Evolutionary conservation across 495 filamentous ascomycete genomes (phyloP).

Genomic region (Lophiostoma macrostomum): DNA sequence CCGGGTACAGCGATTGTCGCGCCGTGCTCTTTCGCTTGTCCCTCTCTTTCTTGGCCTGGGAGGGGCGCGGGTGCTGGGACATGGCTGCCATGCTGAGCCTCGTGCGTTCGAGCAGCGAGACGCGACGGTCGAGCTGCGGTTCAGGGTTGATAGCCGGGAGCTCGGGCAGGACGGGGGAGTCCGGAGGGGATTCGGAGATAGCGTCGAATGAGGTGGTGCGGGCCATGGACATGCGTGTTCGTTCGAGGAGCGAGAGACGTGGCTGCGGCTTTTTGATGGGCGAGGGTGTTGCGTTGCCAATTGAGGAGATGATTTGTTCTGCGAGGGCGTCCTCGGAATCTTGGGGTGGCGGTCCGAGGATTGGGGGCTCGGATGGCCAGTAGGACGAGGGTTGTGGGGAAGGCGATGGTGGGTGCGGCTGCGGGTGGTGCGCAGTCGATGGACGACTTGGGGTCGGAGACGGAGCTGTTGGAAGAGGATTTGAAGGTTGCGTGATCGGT

Average conservation of each 20-base stretch:
- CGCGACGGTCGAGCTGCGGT: slow-evolving; percentile 7
- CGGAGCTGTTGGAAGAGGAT: slow-evolving; percentile 2
- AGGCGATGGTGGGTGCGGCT: background rate
- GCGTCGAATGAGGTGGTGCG: slow-evolving; percentile 27
- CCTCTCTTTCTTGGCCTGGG: background rate
- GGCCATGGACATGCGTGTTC: slow-evolving; percentile 47
- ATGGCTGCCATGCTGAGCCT: slow-evolving; percentile 73
- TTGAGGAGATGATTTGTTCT: slow-evolving; percentile 39
- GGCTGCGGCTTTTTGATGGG: slow-evolving; percentile 36
- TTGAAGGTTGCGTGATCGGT: background rate
- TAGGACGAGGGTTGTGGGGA: slow-evolving; percentile 18
- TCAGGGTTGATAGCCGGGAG: background rate
- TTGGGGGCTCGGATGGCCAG: slow-evolving; percentile 17
- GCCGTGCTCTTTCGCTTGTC: slow-evolving; percentile 19
- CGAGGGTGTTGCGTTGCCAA: slow-evolving; percentile 40
- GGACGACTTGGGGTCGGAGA: slow-evolving; percentile 1
- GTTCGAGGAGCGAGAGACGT: slow-evolving; percentile 42
- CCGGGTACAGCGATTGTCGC: slow-evolving; percentile 51
- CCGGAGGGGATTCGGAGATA: slow-evolving; percentile 26
- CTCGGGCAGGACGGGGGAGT: background rate
- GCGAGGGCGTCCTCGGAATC: slow-evolving; percentile 34
- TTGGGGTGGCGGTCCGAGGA: slow-evolving; percentile 11
- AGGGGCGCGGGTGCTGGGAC: slow-evolving; percentile 18
- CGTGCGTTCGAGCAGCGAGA: slow-evolving; percentile 65
- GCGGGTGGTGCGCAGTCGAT: background rate